Evolutionary conservation across 2,329 filamentous ascomycete species (phyloP).

Genomic region (Ophiocordyceps camponoti-rufipedis): DNA sequence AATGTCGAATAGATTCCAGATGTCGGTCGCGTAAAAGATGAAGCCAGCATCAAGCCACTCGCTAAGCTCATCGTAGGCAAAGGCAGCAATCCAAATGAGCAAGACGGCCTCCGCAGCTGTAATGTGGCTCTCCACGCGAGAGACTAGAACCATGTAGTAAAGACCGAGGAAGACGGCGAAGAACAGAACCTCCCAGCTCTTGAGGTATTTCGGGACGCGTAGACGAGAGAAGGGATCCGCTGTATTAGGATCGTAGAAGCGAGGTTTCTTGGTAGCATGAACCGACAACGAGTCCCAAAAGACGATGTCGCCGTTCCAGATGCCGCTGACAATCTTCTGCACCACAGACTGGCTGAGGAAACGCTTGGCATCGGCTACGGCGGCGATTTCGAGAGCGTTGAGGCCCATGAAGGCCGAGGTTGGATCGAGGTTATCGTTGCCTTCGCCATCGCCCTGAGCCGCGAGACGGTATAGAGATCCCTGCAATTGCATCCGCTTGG

Average conservation of each 20-base stretch:
- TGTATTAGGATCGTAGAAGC: slow-evolving; percentile 50
- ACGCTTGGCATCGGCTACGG: slow-evolving; percentile 64
- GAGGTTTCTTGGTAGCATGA: slow-evolving; percentile 54
- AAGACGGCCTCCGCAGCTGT: slow-evolving; percentile 53
- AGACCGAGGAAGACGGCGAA: slow-evolving; percentile 59
- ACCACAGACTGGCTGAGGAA: slow-evolving; percentile 68
- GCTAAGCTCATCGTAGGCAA: slow-evolving; percentile 73
- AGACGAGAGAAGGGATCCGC: slow-evolving; percentile 57
- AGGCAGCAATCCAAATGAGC: slow-evolving; percentile 74
- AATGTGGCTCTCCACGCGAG: slow-evolving; percentile 47
- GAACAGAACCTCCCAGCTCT: slow-evolving; percentile 68
- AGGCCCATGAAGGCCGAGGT: slow-evolving; percentile 58
- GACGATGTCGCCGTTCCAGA: slow-evolving; percentile 74
- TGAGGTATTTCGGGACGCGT: slow-evolving; percentile 70
- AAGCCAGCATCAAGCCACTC: slow-evolving; percentile 76
- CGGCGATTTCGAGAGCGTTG: slow-evolving; percentile 76
- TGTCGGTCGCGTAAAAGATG: slow-evolving; percentile 67
- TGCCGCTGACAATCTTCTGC: slow-evolving; percentile 66
- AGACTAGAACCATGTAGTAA: slow-evolving; percentile 74
- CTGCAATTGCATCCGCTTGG: slow-evolving; percentile 29
- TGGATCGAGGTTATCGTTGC: slow-evolving; percentile 36
- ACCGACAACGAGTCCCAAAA: slow-evolving; percentile 72
- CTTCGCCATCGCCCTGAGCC: slow-evolving; percentile 12
- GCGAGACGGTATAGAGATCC: slow-evolving; percentile 38
- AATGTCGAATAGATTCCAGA: slow-evolving; percentile 62